A percentile compares a stretch with the other conserved stretches of the same genome.
phyloP scores from a whole-genome alignment of 2,329 filamentous ascomycete species.

The Colletotrichum limetticola region DNA sequence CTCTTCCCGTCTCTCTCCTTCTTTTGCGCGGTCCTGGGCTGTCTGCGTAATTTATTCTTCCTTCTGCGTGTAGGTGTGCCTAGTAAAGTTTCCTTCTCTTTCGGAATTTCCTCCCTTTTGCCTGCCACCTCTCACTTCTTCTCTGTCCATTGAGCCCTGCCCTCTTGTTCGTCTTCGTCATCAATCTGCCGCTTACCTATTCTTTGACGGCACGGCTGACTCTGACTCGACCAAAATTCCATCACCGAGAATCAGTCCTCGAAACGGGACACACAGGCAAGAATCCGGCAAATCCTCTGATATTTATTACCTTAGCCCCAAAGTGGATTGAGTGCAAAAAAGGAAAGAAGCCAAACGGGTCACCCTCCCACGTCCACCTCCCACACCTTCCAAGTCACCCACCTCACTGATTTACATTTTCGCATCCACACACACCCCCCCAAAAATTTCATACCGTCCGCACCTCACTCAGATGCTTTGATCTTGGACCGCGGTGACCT shows the following conservation, averaged over 20 bases:
- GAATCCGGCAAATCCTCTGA: constrained; percentile 20
- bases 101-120: constrained; percentile 11
- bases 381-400: constrained; percentile 13
- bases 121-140: neutral
- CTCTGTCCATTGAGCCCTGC: constrained; percentile 32
- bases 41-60: constrained; percentile 33
- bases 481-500: constrained; percentile 26
- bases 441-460: constrained; percentile 22
- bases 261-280: neutral
- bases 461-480: constrained; percentile 23
- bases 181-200: neutral
- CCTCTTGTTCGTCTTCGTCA: constrained; percentile 27
- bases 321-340: constrained; percentile 15
- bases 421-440: constrained; percentile 8
- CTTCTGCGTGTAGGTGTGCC: constrained; percentile 8
- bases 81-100: constrained; percentile 19
- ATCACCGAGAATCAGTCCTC: constrained; percentile 35
- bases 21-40: neutral
- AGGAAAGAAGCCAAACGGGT: constrained; percentile 21
- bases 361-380: constrained; percentile 14
- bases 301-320: constrained; percentile 24
- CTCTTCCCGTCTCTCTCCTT: neutral
- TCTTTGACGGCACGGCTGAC: neutral
- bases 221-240: constrained; percentile 24
- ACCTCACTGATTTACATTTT: neutral